Conservation (phyloP, 768 basidiomycete species). For the Ephemerocybe angulata region DNA sequence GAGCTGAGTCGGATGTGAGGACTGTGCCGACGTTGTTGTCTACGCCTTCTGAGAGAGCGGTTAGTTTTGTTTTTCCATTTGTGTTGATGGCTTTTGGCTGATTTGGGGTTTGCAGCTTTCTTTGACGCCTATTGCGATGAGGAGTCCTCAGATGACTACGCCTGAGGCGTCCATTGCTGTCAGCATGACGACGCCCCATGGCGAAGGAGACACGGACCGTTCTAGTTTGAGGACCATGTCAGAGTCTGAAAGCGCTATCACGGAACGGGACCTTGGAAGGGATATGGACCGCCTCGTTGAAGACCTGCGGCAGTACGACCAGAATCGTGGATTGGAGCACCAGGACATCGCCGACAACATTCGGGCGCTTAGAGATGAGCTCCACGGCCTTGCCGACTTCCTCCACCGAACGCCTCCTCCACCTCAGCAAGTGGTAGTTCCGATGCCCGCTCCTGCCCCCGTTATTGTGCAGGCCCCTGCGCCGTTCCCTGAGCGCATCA, state of each 20-base stretch:
- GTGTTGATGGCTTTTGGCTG: conserved; percentile 2
- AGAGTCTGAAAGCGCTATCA: conserved; percentile 35
- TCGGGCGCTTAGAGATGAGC: conserved; percentile 63
- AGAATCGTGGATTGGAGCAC: conserved; percentile 58
- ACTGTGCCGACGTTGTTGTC: conserved; percentile 60
- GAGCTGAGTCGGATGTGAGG: conserved; percentile 21
- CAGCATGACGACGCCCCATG: conserved; percentile 39
- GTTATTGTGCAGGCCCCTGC: conserved; percentile 2
- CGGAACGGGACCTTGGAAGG: conserved; percentile 48
- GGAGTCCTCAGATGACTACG: conserved; percentile 27
- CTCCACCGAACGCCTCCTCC: conserved; percentile 43
- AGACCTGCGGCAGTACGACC: conserved; percentile 54
- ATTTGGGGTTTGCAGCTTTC: conserved; percentile 10
- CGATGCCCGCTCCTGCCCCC: conserved; percentile 6
- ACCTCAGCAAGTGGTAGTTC: conserved; percentile 1
- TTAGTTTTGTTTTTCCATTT: conserved; percentile 24
- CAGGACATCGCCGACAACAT: conserved; percentile 65
- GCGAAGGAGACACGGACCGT: conserved; percentile 32
- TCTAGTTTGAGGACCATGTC: conserved; percentile 32
- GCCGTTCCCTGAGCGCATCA: conserved; percentile 7
- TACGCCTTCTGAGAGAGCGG: conserved; percentile 34
- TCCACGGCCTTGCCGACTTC: conserved; percentile 59
- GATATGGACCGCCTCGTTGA: conserved; percentile 50
- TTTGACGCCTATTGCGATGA: conserved; percentile 20
- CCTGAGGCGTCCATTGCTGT: conserved; percentile 37